Base-by-base conservation (phyloP, 202 grass and related monocot genomes). In the Schoenoplectus tabernaemontani region DNA sequence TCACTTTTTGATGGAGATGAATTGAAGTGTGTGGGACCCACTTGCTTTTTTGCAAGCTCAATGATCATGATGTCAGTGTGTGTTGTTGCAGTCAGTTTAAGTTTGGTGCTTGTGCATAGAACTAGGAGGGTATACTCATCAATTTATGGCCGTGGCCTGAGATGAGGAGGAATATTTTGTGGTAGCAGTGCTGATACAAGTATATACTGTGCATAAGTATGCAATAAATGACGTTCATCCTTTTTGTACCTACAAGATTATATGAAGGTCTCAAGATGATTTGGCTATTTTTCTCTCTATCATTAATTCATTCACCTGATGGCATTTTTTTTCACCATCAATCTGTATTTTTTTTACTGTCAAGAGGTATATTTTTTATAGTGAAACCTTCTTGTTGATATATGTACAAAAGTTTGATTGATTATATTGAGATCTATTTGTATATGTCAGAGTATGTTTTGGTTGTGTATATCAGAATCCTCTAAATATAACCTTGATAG, bases 31-130 rank as follows among this genome's bases (percentile, higher is more conserved):
- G 87, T 87, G 77, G 92, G 90, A 10, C 16, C 86, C 56, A 78
- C 86, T 69, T 99, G 90, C 59, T 99, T 99, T 84, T 92, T 91
- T 57, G 56, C 83, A 46, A 96, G 91, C 15, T 98, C 95, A 7
- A 19, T 98, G 54, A 86, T 98, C 13, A 98, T 98, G 96, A 89
- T 90, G 11, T 87, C 61, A 42, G 64, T 92, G 56, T 99, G 91
- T 44, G 6, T 92, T 10, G 61, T 95, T 41, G 91, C 87, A 48
- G 86, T 78, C 37, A 37, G 68, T 34, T 85, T 99, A 50, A 95
- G 90, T 81, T 57, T 95, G 37, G 28, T 95, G 57, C 42, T 95
- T 84, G 90, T 99, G 84, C 56, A 89, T 64, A 88, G 96, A 77
- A 98, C 91, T 11, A 92, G 85, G 42, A 38, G 50, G 10, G 86